Evolutionary conservation across 1,139 yeast genomes (phyloP), one percentile per base, ranked within the genome.

Genomic region (Chernovozyma sophiae-reginae): DNA sequence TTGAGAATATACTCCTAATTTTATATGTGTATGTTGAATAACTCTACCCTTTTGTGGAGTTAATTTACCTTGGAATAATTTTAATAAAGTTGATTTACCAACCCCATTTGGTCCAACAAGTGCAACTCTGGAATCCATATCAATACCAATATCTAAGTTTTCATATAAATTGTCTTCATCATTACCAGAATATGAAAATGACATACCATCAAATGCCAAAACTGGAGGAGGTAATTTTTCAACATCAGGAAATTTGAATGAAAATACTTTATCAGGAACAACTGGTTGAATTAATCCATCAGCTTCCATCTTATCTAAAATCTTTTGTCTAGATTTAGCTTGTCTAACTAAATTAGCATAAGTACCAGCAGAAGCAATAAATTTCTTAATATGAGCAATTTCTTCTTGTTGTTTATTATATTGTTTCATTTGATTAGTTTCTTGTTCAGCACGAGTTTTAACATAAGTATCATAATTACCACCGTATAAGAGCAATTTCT

Each of bases 221-320:
- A 92, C 98, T 60, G 99, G 99, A 47, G 99, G 98, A 47, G 98
- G 98, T 53, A 92, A 77, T 75, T 94, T 89, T 65, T 92, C 98
- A 45, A 92, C 96, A 32, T 81, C 90, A 40, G 97, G 90, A 78
- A 94, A 92, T 58, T 85, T 77, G 79, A 92, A 92, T 3, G 95
- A 79, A 65, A 92, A 92, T 25, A 89, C 96, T 69, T 77, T 86
- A 63, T 92, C 98, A 37, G 86, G 86, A 42, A 80, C 90, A 48
- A 94, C 98, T 41, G 95, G 82, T 68, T 86, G 87, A 57, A 92
- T 85, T 56, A 92, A 79, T 60, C 98, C 99, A 62, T 92, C 98
- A 51, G 98, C 98, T 72, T 92, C 98, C 98, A 92, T 94, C 81
- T 94, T 94, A 70, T 92, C 98, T 67, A 92, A 77, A 61, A 92